Percentiles rank a stretch among this genome's conserved stretches.
Conservation (phyloP, 192 early-diverging fungal genomes). For the Helicostylum pulchrum region DNA sequence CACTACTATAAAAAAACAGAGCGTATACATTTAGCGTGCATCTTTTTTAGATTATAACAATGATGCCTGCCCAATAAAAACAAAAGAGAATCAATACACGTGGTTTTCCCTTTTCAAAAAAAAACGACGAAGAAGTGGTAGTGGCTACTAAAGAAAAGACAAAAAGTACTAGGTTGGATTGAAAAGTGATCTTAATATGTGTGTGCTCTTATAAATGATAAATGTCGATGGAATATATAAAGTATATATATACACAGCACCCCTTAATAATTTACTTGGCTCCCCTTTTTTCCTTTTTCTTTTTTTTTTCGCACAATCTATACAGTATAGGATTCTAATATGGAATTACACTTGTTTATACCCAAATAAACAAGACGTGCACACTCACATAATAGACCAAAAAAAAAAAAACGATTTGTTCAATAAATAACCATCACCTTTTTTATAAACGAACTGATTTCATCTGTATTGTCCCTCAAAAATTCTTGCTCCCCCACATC, state of each 20-base stretch:
- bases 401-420: not conserved
- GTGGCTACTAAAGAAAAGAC: not conserved
- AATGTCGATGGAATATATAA: too few relatives aligned
- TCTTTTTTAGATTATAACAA: too few relatives aligned
- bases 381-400: not conserved
- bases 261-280: too few relatives aligned
- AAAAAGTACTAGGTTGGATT: slow-evolving; percentile 8
- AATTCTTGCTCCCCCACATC: slow-evolving; percentile 3
- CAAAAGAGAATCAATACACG: too few relatives aligned
- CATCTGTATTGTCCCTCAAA: not conserved
- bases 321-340: not conserved
- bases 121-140: not conserved
- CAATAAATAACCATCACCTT: not conserved
- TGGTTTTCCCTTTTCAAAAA: too few relatives aligned
- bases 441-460: not conserved
- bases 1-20: too few relatives aligned
- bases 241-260: too few relatives aligned
- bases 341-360: not conserved
- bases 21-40: too few relatives aligned
- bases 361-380: not conserved
- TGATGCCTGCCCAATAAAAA: too few relatives aligned
- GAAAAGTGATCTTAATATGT: slow-evolving; percentile 9
- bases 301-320: not conserved
- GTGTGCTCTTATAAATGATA: not conserved
- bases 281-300: not conserved